Conservation (phyloP, 1,284 basidiomycete genomes). For the Bjerkandera adusta region DNA sequence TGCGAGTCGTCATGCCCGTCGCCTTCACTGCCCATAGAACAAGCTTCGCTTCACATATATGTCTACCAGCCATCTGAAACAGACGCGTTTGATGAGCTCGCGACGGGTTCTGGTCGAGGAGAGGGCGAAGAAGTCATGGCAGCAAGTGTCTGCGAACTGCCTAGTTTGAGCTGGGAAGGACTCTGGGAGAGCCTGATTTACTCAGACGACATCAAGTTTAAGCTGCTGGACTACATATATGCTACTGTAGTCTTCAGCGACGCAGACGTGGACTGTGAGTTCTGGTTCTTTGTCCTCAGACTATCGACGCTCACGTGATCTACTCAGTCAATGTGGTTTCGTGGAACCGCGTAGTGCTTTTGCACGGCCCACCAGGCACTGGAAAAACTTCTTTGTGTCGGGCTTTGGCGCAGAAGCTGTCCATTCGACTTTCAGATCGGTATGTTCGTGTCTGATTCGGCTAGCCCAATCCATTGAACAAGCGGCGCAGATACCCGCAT, state of each 20-base stretch:
- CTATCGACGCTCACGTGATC: conserved; percentile 10
- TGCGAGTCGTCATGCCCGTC: conserved; percentile 64
- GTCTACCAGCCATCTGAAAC: conserved; percentile 79
- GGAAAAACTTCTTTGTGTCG: conserved; percentile 96
- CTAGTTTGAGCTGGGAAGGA: conserved; percentile 81
- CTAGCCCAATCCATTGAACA: conserved; percentile 6
- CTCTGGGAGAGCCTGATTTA: conserved; percentile 93
- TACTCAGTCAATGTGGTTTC: conserved; percentile 82
- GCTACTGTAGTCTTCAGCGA: conserved; percentile 91
- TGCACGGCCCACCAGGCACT: conserved; percentile 97
- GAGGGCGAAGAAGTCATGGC: conserved; percentile 81
- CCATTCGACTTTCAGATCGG: conserved; percentile 86
- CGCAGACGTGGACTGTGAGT: conserved; percentile 82
- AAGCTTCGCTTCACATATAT: conserved; percentile 74
- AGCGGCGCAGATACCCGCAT: conserved; percentile 67
- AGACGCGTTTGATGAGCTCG: conserved; percentile 78
- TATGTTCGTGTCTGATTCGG: conserved; percentile 31
- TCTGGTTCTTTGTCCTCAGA: conserved; percentile 1
- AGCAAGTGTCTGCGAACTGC: conserved; percentile 84
- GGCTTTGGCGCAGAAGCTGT: conserved; percentile 93
- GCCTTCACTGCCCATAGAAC: conserved; percentile 52
- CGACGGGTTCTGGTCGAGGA: conserved; percentile 57
- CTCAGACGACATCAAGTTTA: conserved; percentile 84
- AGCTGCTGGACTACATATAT: conserved; percentile 91
- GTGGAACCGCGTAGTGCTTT: conserved; percentile 92